phyloP scores from a whole-genome alignment of 164 flowering plant species.

The Tetrastigma voinierianum region DNA sequence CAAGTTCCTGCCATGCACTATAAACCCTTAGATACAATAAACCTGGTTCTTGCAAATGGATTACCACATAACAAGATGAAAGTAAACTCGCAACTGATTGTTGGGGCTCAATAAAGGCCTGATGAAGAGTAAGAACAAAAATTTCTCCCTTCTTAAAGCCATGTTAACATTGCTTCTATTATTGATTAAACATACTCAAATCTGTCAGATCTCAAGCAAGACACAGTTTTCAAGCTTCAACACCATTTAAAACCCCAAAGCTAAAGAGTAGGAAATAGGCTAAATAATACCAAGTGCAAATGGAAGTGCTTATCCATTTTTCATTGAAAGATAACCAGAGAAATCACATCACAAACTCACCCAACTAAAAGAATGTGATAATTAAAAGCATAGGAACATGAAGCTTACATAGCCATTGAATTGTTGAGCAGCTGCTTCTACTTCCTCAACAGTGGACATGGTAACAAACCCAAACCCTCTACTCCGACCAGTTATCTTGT shows the following conservation, averaged over 20 bases:
- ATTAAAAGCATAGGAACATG: neutral
- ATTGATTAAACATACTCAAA: neutral
- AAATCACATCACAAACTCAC: neutral
- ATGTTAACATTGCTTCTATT: neutral
- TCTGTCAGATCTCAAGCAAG: neutral
- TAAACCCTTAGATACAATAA: conserved; percentile 2
- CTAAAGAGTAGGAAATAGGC: no score
- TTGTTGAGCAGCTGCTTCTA: conserved; percentile 74
- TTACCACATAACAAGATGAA: neutral
- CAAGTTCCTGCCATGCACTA: conserved; percentile 35
- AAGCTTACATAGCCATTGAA: conserved; percentile 89
- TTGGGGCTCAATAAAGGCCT: neutral
- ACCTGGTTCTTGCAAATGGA: neutral
- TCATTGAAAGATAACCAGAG: no score
- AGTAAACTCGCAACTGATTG: neutral
- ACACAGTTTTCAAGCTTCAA: neutral
- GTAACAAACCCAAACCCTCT: conserved; percentile 97
- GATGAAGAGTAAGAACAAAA: neutral
- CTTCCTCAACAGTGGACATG: conserved; percentile 79
- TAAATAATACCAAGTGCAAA: no score
- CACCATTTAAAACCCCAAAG: neutral
- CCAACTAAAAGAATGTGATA: neutral
- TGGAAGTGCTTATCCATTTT: no score
- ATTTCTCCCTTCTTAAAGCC: neutral
- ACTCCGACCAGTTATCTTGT: conserved; percentile 85